Percentiles rank a stretch among this genome's conserved stretches.
phyloP scores from a whole-genome alignment of 441 rosid genomes.

The Manihot esculenta region DNA sequence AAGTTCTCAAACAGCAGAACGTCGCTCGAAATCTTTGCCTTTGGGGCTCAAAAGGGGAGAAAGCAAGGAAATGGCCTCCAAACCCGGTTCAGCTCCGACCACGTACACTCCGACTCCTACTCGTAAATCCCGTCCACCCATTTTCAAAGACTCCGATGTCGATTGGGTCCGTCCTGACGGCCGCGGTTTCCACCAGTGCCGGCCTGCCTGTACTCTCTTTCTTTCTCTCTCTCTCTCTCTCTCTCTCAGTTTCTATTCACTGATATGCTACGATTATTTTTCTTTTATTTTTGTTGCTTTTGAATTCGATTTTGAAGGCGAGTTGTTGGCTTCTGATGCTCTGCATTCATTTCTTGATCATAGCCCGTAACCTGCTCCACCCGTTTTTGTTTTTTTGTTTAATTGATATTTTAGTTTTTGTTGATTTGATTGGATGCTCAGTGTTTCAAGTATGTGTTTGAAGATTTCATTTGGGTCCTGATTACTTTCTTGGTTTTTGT shows the following conservation, averaged over 20 bases:
- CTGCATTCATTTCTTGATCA: background rate
- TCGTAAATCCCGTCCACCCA: conserved; percentile 39
- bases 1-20: too few species aligned
- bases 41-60: background rate
- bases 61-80: conserved; percentile 46
- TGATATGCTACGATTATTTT: background rate
- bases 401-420: background rate
- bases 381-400: background rate
- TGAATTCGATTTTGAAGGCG: background rate
- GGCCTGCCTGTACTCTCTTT: conserved; percentile 73
- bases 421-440: background rate
- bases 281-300: background rate
- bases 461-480: background rate
- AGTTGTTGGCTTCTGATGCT: background rate
- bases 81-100: conserved; percentile 44
- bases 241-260: background rate
- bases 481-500: background rate
- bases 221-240: background rate
- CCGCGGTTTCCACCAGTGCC: conserved; percentile 83
- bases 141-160: conserved; percentile 51
- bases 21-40: background rate
- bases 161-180: conserved; percentile 94
- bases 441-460: conserved; percentile 1
- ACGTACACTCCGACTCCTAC: conserved; percentile 61
- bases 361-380: background rate